Conservation (phyloP, 2,329 filamentous ascomycete genomes). For the Phaeosphaeriaceae sp. region DNA sequence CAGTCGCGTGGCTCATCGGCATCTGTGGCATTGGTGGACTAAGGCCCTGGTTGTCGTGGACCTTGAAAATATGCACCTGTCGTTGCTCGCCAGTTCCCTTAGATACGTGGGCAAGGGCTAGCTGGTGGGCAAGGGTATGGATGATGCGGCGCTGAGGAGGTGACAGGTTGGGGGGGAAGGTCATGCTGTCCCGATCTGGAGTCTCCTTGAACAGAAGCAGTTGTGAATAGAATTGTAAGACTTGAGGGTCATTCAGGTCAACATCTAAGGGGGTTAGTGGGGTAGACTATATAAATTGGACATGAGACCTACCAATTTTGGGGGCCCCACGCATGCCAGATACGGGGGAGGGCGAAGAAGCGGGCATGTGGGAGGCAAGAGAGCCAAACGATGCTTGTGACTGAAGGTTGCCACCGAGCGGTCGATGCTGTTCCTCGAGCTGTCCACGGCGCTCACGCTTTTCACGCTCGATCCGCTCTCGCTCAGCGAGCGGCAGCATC, state of each 20-base stretch:
- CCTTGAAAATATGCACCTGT: conserved; percentile 88
- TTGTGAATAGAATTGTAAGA: conserved; percentile 88
- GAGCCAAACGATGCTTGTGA: conserved; percentile 88
- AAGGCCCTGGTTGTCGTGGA: conserved; percentile 63
- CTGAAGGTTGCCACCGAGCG: conserved; percentile 72
- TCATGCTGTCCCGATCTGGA: conserved; percentile 75
- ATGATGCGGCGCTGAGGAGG: conserved; percentile 88
- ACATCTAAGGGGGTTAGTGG: conserved; percentile 62
- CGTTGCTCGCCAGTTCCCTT: conserved; percentile 86
- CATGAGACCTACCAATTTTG: conserved; percentile 52
- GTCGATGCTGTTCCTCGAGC: conserved; percentile 94
- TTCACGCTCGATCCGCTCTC: conserved; percentile 94
- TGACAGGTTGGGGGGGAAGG: conserved; percentile 81
- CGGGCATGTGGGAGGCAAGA: conserved; percentile 68
- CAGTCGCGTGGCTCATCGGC: conserved; percentile 70
- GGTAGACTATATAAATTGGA: conserved; percentile 2
- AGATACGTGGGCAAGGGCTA: conserved; percentile 89
- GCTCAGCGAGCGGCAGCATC: conserved; percentile 93
- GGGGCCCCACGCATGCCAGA: conserved; percentile 58
- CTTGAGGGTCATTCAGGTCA: conserved; percentile 89
- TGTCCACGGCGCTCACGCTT: conserved; percentile 96
- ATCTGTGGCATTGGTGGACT: conserved; percentile 69
- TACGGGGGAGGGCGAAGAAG: conserved; percentile 72
- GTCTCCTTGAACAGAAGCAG: conserved; percentile 88
- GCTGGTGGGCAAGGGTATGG: conserved; percentile 93